Evolutionary conservation across 2,329 filamentous ascomycete genomes (phyloP).

Genomic region (Aspergillus unguis): DNA sequence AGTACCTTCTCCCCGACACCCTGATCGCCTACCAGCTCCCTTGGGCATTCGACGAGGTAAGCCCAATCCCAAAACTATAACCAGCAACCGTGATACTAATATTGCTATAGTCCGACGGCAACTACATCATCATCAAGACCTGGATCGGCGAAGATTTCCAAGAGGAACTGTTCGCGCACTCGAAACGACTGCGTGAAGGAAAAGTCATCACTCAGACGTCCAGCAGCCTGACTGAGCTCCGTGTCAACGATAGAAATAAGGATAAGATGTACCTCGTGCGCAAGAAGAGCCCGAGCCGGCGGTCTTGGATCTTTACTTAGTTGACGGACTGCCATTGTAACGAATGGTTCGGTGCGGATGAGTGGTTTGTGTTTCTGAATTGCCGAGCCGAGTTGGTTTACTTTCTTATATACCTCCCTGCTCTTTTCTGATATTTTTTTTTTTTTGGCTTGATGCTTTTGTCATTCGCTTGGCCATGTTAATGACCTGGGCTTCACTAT

Average conservation of each 20-base stretch:
- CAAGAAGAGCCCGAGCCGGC: constrained; percentile 40
- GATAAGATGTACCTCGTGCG: constrained; percentile 48
- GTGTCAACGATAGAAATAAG: constrained; percentile 40
- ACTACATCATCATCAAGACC: constrained; percentile 69
- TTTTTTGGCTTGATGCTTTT: background rate
- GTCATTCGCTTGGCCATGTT: background rate
- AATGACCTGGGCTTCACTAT: no score
- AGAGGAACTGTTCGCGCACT: constrained; percentile 69
- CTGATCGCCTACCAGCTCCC: constrained; percentile 45
- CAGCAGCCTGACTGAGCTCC: constrained; percentile 38
- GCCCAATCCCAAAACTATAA: constrained; percentile 12
- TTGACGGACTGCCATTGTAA: background rate
- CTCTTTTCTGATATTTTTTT: background rate
- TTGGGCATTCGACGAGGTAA: constrained; percentile 49
- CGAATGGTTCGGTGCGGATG: no score
- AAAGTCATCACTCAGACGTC: constrained; percentile 37
- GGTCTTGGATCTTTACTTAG: constrained; percentile 37
- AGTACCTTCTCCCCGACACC: constrained; percentile 46
- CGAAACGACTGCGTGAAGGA: constrained; percentile 60
- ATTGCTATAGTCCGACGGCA: constrained; percentile 51
- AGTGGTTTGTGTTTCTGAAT: no score
- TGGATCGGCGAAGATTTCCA: constrained; percentile 71
- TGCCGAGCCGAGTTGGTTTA: no score
- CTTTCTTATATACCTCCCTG: background rate
- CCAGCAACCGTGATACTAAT: background rate